These are phyloP conservation scores for Knufia petricola DNA, from an alignment of 2,329 filamentous ascomycete genomes.

Conservation along the genomic window DNA sequence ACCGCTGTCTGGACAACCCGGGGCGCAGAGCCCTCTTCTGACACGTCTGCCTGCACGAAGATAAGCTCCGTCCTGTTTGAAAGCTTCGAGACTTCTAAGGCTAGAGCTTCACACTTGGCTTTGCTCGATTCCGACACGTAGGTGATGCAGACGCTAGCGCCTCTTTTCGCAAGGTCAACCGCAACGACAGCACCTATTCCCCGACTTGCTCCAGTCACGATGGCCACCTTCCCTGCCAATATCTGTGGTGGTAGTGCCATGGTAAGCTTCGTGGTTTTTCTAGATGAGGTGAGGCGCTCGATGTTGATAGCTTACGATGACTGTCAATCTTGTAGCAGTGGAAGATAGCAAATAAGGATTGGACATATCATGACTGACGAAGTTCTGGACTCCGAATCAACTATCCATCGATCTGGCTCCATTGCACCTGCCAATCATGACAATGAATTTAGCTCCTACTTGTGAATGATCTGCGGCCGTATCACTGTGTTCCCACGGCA, in stretches of 20 bases:
- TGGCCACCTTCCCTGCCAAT: constrained; percentile 26
- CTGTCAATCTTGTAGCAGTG: no score
- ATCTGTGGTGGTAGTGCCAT: not conserved
- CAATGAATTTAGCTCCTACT: no score
- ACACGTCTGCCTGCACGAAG: constrained; percentile 33
- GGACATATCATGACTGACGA: no score
- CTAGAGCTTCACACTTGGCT: constrained; percentile 26
- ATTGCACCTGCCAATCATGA: no score
- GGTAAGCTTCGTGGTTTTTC: not conserved
- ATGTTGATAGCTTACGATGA: not conserved
- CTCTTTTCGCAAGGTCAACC: constrained; percentile 35
- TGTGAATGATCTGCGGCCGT: no score
- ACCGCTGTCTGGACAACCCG: constrained; percentile 17
- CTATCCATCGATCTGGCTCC: no score
- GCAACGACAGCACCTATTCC: constrained; percentile 43
- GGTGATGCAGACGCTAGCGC: constrained; percentile 32
- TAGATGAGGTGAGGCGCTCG: not conserved
- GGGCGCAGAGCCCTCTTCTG: constrained; percentile 12
- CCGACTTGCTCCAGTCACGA: constrained; percentile 43
- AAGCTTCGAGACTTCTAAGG: constrained; percentile 28
- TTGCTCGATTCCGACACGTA: constrained; percentile 35
- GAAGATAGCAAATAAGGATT: no score
- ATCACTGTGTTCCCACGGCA: no score
- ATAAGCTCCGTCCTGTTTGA: constrained; percentile 30
- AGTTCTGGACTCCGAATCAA: no score